Conservation (phyloP, 768 basidiomycete species). For the Mycena epipterygia region DNA sequence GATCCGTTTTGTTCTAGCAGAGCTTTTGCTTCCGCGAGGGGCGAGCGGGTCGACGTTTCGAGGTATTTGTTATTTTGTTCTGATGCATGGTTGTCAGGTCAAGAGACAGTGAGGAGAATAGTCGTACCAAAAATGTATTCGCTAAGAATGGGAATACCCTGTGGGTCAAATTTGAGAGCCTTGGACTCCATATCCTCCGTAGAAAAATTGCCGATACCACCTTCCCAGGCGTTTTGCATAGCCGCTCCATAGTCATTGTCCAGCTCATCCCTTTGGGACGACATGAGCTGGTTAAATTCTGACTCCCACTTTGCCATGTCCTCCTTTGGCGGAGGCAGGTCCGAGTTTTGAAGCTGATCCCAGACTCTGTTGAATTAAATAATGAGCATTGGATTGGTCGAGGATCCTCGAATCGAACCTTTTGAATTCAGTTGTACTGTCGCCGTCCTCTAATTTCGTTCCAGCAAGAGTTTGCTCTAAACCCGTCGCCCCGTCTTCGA, state of each 20-base stretch:
- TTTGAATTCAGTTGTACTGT: conserved; percentile 59
- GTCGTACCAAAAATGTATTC: conserved; percentile 84
- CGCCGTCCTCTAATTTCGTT: conserved; percentile 49
- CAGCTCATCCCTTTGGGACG: conserved; percentile 71
- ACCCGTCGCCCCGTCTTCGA: conserved; percentile 56
- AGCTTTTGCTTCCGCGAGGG: conserved; percentile 80
- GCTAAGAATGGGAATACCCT: conserved; percentile 82
- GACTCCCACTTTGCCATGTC: conserved; percentile 87
- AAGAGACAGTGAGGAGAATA: background rate
- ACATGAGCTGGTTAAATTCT: conserved; percentile 86
- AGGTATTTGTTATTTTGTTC: conserved; percentile 82
- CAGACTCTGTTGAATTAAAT: conserved; percentile 61
- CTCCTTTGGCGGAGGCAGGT: conserved; percentile 67
- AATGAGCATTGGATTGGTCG: background rate
- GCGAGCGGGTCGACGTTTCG: conserved; percentile 60
- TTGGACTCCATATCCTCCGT: conserved; percentile 48
- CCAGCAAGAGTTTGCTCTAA: conserved; percentile 56
- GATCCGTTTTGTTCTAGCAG: conserved; percentile 87
- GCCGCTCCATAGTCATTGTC: conserved; percentile 72
- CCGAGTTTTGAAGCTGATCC: conserved; percentile 72
- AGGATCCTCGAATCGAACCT: conserved; percentile 55
- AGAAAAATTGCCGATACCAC: conserved; percentile 61
- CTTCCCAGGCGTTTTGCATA: conserved; percentile 78
- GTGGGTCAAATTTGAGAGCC: conserved; percentile 69
- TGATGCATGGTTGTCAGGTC: conserved; percentile 44